Evolutionary conservation across 495 filamentous ascomycete species (phyloP).

Genomic region (Hypoxylon perforatum): DNA sequence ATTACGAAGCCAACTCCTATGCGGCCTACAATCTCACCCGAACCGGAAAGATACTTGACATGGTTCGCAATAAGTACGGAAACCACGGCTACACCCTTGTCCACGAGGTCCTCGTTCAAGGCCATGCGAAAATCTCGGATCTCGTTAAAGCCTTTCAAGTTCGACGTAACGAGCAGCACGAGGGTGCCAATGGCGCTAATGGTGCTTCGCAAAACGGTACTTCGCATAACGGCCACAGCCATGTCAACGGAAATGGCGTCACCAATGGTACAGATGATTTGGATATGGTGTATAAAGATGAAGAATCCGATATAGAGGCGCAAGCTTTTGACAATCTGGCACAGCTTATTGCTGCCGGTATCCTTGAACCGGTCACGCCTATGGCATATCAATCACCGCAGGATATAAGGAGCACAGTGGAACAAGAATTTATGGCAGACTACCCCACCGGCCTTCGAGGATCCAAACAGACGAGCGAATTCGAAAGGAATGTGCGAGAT

Average conservation of each 20-base stretch:
- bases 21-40: conserved; percentile 83
- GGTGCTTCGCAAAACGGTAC: conserved; percentile 1
- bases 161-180: conserved; percentile 48
- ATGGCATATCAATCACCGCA: conserved; percentile 53
- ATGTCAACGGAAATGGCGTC: conserved; percentile 26
- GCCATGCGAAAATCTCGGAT: conserved; percentile 79
- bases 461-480: conserved; percentile 67
- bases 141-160: conserved; percentile 62
- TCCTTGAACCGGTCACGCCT: conserved; percentile 54
- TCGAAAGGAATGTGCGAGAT: conserved; percentile 63
- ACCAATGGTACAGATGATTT: conserved; percentile 31
- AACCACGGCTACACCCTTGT: conserved; percentile 74
- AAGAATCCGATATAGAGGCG: conserved; percentile 42
- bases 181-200: conserved; percentile 18
- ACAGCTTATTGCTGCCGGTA: conserved; percentile 56
- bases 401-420: conserved; percentile 50
- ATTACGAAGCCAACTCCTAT: conserved; percentile 81
- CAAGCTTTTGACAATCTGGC: conserved; percentile 54
- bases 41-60: conserved; percentile 81
- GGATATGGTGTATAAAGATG: conserved; percentile 33
- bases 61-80: conserved; percentile 77
- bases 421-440: conserved; percentile 56
- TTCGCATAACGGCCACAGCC: conserved; percentile 30
- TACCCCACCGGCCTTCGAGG: conserved; percentile 54
- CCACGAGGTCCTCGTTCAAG: conserved; percentile 77